These are phyloP conservation scores for Scheffersomyces spartinae DNA, from an alignment of 805 yeast genomes.

Conservation along the genomic window DNA sequence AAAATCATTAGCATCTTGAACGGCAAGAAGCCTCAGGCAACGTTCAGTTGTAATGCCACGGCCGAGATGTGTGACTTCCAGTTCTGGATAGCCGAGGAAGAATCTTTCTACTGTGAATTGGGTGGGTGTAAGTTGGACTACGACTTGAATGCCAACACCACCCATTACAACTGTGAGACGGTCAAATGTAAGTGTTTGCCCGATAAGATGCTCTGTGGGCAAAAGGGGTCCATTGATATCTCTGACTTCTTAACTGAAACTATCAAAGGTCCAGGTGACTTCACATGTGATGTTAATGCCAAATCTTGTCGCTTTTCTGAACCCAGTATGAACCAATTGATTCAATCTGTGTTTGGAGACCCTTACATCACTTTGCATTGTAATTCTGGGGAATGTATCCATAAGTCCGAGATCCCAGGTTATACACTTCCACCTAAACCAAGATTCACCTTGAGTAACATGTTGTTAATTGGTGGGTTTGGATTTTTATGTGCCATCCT, in stretches of 20 bases:
- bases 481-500: conserved; percentile 31
- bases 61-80: conserved; percentile 71
- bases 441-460: conserved; percentile 31
- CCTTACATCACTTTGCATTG: conserved; percentile 75
- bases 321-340: conserved; percentile 92
- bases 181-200: conserved; percentile 88
- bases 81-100: conserved; percentile 88
- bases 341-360: conserved; percentile 90
- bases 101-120: conserved; percentile 84
- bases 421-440: conserved; percentile 55
- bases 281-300: conserved; percentile 58
- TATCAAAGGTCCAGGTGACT: conserved; percentile 88
- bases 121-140: conserved; percentile 58
- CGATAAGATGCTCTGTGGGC: conserved; percentile 88
- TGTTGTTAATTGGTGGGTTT: conserved; percentile 34
- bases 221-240: conserved; percentile 86
- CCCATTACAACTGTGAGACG: conserved; percentile 66
- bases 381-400: conserved; percentile 82
- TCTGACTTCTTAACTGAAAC: conserved; percentile 87
- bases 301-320: conserved; percentile 74
- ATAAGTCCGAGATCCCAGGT: conserved; percentile 88
- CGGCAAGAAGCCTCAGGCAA: conserved; percentile 82
- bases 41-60: conserved; percentile 74
- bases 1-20: conserved; percentile 72
- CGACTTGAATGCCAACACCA: conserved; percentile 49